phyloP scores from a whole-genome alignment of 106 monocot species.

The Dioscorea alata region DNA sequence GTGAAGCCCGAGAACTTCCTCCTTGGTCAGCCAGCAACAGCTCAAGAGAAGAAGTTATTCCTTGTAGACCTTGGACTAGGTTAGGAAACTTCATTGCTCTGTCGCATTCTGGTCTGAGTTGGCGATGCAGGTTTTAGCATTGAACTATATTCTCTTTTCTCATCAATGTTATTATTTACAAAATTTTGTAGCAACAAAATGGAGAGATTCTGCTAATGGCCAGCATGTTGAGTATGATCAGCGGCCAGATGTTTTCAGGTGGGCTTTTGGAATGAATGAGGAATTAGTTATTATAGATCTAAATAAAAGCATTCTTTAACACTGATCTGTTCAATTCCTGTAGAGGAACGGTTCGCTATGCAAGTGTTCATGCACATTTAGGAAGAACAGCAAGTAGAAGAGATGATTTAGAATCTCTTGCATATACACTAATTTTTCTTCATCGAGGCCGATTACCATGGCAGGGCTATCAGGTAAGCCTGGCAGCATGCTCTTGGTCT shows the following conservation, averaged over 20 bases:
- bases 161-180: neutral
- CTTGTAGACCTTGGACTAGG: conserved; percentile 40
- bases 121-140: neutral
- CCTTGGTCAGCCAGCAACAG: conserved; percentile 28
- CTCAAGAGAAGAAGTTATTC: conserved; percentile 34
- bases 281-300: neutral
- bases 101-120: neutral
- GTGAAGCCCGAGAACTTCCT: conserved; percentile 45
- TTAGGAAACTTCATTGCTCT: neutral
- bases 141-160: neutral
- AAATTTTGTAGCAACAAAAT: conserved; percentile 61
- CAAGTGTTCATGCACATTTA: conserved; percentile 88
- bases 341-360: conserved; percentile 89
- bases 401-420: conserved; percentile 93
- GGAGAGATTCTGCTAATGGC: conserved; percentile 53
- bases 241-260: conserved; percentile 86
- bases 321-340: neutral
- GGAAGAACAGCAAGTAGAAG: conserved; percentile 88
- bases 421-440: conserved; percentile 84
- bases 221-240: conserved; percentile 84
- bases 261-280: conserved; percentile 1
- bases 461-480: conserved; percentile 86
- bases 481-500: neutral
- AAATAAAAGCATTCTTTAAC: neutral
- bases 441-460: conserved; percentile 75